Evolutionary conservation across 163 green algal genomes (phyloP), one percentile per base, ranked within the genome.

Genomic region (Prototheca wickerhamii): DNA sequence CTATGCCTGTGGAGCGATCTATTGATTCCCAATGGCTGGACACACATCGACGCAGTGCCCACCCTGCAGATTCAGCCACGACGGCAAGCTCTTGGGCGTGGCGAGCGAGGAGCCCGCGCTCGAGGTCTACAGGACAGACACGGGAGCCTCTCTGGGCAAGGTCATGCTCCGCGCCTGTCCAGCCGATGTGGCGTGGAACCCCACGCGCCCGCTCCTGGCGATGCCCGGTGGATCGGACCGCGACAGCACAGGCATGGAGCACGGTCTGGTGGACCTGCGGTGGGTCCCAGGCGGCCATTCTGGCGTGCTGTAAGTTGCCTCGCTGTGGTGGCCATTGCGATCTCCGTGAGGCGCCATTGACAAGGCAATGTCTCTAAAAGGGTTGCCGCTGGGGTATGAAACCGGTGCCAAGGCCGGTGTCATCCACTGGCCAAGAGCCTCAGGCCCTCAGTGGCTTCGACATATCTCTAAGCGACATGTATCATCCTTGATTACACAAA

Each of bases 1-100:
- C n/a, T n/a, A n/a, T n/a, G n/a, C n/a, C n/a, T n/a, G n/a, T n/a
- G n/a, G n/a, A n/a, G n/a, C n/a, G n/a, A n/a, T n/a, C n/a, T n/a
- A 44, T 54, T 25, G 20, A 54, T 25, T 54, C 15, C 18, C 46
- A 54, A 25, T 5, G n/a, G 46, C 18, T 28, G 23, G 15, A 30
- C 15, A 6, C 46, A 25, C 40, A 15, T 49, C 40, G 12, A 49
- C 40, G 12, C 12, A 49, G 15, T 49, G 15, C 15, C n/a, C 21
- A 59, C 6, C 10, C 51, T 64, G 56, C 64, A 70, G 58, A 20
- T 77, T 77, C 37, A 73, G 65, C 60, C 64, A 77, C 43, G 65
- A 77, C 54, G 72, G 65, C 7, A 54, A 54, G 12, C 70, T 73
- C 51, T 58, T 79, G 40, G 63, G 57, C 43, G 69, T 79, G 17